Percentiles rank a stretch among this genome's conserved stretches.
Evolutionary conservation across 1,284 basidiomycete genomes (phyloP).

Genomic region (Ustilago esculenta): DNA sequence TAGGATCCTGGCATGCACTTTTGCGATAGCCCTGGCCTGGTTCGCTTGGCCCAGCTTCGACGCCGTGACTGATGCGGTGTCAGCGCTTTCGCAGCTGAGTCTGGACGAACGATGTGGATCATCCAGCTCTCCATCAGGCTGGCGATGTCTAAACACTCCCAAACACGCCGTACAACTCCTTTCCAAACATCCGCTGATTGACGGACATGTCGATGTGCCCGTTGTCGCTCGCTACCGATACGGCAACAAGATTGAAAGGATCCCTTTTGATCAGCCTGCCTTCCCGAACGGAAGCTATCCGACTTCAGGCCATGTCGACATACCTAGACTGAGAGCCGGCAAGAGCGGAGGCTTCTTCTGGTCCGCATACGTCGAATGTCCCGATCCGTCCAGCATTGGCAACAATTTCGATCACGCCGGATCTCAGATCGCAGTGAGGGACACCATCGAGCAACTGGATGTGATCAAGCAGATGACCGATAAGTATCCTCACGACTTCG

Average conservation of each 20-base stretch:
- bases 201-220: constrained; percentile 50
- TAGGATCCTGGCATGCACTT: no score
- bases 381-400: constrained; percentile 18
- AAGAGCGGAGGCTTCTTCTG: constrained; percentile 50
- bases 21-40: no score
- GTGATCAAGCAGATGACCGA: constrained; percentile 42
- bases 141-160: constrained; percentile 21
- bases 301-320: constrained; percentile 35
- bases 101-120: constrained; percentile 9
- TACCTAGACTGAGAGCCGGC: constrained; percentile 38
- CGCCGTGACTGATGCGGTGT: neutral
- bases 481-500: constrained; percentile 30
- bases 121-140: neutral
- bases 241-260: constrained; percentile 35
- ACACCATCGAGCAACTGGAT: constrained; percentile 50
- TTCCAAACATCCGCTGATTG: constrained; percentile 38
- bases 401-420: constrained; percentile 38
- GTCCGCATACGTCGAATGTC: constrained; percentile 48
- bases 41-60: constrained; percentile 1
- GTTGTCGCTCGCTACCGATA: constrained; percentile 31
- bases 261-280: constrained; percentile 38
- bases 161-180: constrained; percentile 23
- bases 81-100: neutral
- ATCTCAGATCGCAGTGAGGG: constrained; percentile 18
- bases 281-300: constrained; percentile 31